These are phyloP conservation scores for Cytospora schulzeri DNA, from an alignment of 2,329 filamentous ascomycete genomes.

Conservation along the genomic window DNA sequence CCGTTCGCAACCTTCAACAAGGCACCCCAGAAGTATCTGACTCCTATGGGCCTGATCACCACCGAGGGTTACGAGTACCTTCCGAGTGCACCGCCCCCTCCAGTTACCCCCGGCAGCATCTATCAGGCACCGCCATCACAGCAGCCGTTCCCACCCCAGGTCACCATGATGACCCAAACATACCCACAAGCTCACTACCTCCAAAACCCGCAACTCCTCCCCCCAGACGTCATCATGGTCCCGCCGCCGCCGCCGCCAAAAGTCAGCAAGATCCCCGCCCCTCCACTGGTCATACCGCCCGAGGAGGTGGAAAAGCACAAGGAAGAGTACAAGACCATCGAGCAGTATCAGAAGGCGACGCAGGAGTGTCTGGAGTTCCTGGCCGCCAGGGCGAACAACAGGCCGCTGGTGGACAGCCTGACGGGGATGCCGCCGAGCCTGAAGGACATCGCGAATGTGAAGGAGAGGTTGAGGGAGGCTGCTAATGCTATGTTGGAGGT, in stretches of 20 bases:
- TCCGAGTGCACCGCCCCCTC: neutral
- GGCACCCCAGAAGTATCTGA: constrained; percentile 13
- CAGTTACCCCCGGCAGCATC: neutral
- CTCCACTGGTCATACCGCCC: constrained; percentile 8
- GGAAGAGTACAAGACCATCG: neutral
- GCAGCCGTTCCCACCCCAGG: neutral
- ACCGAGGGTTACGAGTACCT: constrained; percentile 22
- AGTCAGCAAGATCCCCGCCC: constrained; percentile 8
- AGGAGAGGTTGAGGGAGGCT: constrained; percentile 17
- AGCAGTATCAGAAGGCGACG: constrained; percentile 2
- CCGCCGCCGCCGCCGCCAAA: neutral
- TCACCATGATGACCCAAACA: neutral
- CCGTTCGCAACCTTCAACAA: constrained; percentile 3
- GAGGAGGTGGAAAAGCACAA: constrained; percentile 12
- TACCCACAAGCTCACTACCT: neutral
- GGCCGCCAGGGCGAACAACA: constrained; percentile 2
- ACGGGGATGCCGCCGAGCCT: constrained; percentile 23
- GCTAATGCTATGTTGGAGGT: constrained; percentile 7
- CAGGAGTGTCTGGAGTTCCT: constrained; percentile 21
- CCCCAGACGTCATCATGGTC: neutral
- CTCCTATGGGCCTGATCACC: constrained; percentile 3
- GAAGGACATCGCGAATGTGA: constrained; percentile 14
- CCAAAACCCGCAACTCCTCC: neutral
- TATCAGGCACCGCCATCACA: neutral
- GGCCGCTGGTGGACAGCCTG: constrained; percentile 11